phyloP scores from a whole-genome alignment of 345 rosid species.

The Erucastrum elatum region DNA sequence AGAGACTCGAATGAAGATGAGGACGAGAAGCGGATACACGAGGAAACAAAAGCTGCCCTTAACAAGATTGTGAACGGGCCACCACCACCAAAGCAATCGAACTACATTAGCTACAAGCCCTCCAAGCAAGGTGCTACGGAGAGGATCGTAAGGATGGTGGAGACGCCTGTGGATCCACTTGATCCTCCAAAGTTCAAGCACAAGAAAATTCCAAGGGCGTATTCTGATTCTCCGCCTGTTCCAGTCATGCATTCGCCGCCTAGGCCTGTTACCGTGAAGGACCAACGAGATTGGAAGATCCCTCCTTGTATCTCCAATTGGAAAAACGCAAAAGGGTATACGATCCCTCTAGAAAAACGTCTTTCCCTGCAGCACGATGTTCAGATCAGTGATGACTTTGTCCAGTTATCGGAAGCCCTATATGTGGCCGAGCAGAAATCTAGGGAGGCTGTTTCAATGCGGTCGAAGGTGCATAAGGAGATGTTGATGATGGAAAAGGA shows the following conservation, averaged over 20 bases:
- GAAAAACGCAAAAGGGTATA: constrained; percentile 95
- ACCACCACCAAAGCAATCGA: too few relatives aligned
- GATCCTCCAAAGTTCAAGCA: constrained; percentile 91
- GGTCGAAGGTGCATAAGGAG: constrained; percentile 58
- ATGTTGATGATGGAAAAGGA: constrained; percentile 81
- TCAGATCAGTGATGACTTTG: constrained; percentile 67
- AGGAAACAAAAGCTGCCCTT: too few relatives aligned
- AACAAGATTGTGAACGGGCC: too few relatives aligned
- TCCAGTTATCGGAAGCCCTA: constrained; percentile 84
- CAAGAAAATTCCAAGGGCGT: constrained; percentile 52
- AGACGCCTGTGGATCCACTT: constrained; percentile 94
- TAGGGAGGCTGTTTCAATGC: constrained; percentile 96
- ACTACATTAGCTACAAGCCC: too few relatives aligned
- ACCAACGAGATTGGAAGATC: constrained; percentile 98
- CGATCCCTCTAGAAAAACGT: constrained; percentile 97
- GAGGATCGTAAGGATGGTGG: constrained; percentile 99
- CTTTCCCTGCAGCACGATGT: constrained; percentile 85
- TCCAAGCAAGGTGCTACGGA: too few relatives aligned
- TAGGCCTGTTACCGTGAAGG: constrained; percentile 91
- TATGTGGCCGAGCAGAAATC: constrained; percentile 99
- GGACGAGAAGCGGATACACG: too few relatives aligned
- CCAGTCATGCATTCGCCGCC: constrained; percentile 99
- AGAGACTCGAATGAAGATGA: too few relatives aligned
- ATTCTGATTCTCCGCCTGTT: constrained; percentile 88
- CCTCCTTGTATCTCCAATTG: constrained; percentile 97